phyloP scores from a whole-genome alignment of 345 rosid species.

The Rubroshorea leprosula region DNA sequence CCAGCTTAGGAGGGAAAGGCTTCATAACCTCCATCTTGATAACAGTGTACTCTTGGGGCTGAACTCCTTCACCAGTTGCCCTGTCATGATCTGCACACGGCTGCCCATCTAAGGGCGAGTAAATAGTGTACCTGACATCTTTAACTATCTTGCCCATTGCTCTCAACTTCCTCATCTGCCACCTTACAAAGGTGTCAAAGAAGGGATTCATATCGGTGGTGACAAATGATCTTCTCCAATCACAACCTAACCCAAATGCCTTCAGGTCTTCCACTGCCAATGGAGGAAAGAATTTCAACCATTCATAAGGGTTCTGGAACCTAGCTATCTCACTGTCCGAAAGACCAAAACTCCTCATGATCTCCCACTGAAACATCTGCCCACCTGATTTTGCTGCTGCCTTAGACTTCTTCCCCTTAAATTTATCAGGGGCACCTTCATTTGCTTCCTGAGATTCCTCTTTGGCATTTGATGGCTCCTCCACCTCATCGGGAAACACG shows the following conservation, averaged over 20 bases:
- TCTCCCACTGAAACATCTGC: conserved; percentile 85
- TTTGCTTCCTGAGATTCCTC: conserved; percentile 30
- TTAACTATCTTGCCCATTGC: conserved; percentile 84
- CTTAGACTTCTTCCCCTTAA: conserved; percentile 82
- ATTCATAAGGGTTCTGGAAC: conserved; percentile 70
- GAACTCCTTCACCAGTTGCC: conserved; percentile 92
- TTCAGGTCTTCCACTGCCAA: conserved; percentile 65
- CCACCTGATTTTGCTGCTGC: conserved; percentile 80
- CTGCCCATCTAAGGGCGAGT: conserved; percentile 90
- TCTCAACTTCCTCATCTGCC: conserved; percentile 91
- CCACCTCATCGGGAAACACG: conserved; percentile 38
- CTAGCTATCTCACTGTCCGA: conserved; percentile 57
- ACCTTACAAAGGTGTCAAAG: conserved; percentile 71
- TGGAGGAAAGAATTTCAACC: conserved; percentile 80
- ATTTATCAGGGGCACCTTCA: conserved; percentile 48
- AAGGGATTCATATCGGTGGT: conserved; percentile 79
- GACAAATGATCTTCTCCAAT: conserved; percentile 89
- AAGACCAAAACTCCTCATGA: conserved; percentile 89
- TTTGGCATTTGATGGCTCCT: conserved; percentile 22
- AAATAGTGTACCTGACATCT: conserved; percentile 73
- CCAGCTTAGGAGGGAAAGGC: conserved; percentile 66
- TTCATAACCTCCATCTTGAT: conserved; percentile 77
- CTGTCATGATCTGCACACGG: conserved; percentile 97
- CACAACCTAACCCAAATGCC: conserved; percentile 88
- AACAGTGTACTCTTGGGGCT: conserved; percentile 90